Evolutionary conservation across 352 stramenopile species (phyloP), one percentile per base, ranked within the genome.

Genomic region (Pythium phragmitis): DNA sequence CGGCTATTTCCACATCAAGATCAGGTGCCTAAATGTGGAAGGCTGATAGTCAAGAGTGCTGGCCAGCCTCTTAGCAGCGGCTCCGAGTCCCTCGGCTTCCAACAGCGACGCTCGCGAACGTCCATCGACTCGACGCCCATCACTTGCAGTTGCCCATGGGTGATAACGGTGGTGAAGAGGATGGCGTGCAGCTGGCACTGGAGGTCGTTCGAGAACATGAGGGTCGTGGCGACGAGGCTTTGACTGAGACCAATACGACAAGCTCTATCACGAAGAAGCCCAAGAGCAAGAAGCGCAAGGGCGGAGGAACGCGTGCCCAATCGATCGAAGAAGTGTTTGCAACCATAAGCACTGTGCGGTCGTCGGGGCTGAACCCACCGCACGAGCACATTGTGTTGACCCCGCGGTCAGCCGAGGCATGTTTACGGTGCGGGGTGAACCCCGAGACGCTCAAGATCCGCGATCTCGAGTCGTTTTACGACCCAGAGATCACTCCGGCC

Each of bases 381-480:
- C 63, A 73, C 23, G 79, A 89, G 47, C 79, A 83, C 17, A 89
- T 96, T 42, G 75, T 97, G 21, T 72, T 98, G 39, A 96, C 91
- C 2, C 92, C 92, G 7, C 79, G 89, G 3, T 97, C 87, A 0
- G 91, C 91, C 1, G 91, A 98, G 69, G 76, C 85, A 39, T 97
- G 92, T 72, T 68, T 98, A n/a, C 80, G 85, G 9, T 92, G 89
- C 60, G 92, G 92, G 19, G 82, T 98, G 16, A 97, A 98, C 69
- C 89, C 92, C 2, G 91, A 98, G 70, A 95, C 94, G 7, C 77
- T 98, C 56, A 91, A 93, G 60, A 90, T 98, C 28, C 87, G 92
- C 12, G 88, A 97, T 63, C 76, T 98, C 26, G 92, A 97, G 57
- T 96, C 84, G 17, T 98, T 98, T 60, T 94, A 91, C 65, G 87